Evolutionary conservation across 305 asterid genomes (phyloP), one percentile per base, ranked within the genome.

Genomic region (Stenogyne calaminthoides): DNA sequence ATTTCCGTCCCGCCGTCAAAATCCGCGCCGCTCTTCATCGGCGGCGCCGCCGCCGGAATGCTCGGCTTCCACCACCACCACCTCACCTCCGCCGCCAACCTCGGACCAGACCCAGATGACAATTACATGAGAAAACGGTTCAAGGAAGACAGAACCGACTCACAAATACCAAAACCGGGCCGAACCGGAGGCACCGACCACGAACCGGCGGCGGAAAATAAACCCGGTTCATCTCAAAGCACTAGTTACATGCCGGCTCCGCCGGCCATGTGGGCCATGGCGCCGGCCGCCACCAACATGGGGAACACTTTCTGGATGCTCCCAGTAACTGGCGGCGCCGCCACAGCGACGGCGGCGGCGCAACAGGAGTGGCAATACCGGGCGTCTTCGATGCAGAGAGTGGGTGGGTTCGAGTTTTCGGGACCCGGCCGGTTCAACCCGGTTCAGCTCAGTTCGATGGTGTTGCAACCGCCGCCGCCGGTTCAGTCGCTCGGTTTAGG

Each of bases 221-320:
- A 90, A 83, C 75, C 91, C 78, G 90, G 89, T 61, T 78, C 84
- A 0, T 36, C 82, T n/a, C 85, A 84, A 18, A n/a, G 81, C 0
- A 84, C 91, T 20, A 67, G 78, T 29, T 88, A 77, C 80, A 80
- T 90, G 78, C 88, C 89, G 7, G 92, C 84, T 76, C 93, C 86
- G 0, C 56, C 77, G 15, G 89, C 96, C 76, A 89, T 93, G 97
- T 91, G 98, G 98, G 93, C 98, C 9, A 87, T 92, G 70, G 91
- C 90, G 0, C 98, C 96, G 0, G 96, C 88, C 0, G 80, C 93
- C 7, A 76, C 90, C 4, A 87, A 82, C 81, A 88, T 85, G 6
- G 96, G 96, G 0, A 92, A 81, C 80, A 74, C 90, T 12, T 92
- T 89, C 74, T 93, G 98, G 98, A 93, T 93, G 98, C 85, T 93